phyloP scores from a whole-genome alignment of 2,329 filamentous ascomycete species.

The Aureobasidium vineae region DNA sequence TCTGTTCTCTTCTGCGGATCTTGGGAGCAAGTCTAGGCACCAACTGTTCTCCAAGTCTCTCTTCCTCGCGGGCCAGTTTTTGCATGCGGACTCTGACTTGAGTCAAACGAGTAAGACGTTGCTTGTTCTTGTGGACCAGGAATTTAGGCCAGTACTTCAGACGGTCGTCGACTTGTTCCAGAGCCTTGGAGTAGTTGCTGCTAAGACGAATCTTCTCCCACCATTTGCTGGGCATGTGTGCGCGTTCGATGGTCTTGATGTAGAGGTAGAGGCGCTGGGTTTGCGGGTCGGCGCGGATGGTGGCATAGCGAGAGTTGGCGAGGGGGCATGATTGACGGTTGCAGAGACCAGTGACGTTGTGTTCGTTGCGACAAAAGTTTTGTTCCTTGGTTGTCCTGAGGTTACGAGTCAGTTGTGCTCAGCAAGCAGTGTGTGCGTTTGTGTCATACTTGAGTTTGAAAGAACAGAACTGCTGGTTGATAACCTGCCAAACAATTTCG shows the following conservation, averaged over 20 bases:
- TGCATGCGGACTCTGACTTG: conserved; percentile 81
- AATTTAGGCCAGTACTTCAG: conserved; percentile 96
- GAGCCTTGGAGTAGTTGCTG: conserved; percentile 84
- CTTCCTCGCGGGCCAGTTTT: conserved; percentile 82
- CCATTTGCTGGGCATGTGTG: conserved; percentile 83
- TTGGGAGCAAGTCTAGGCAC: conserved; percentile 92
- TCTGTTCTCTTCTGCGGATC: conserved; percentile 58
- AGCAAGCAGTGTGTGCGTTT: background rate
- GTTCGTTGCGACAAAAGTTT: conserved; percentile 89
- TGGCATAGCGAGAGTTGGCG: conserved; percentile 90
- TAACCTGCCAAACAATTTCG: conserved; percentile 96
- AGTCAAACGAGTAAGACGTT: conserved; percentile 84
- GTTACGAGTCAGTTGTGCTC: background rate
- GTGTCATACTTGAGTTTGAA: conserved; percentile 74
- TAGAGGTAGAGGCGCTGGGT: conserved; percentile 88
- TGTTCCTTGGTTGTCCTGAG: conserved; percentile 67
- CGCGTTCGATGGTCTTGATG: conserved; percentile 91
- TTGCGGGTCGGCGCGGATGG: conserved; percentile 75
- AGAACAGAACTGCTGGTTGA: conserved; percentile 91
- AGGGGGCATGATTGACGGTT: conserved; percentile 86
- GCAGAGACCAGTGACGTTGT: conserved; percentile 61
- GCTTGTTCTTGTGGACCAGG: conserved; percentile 91
- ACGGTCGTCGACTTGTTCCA: conserved; percentile 80
- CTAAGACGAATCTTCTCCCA: conserved; percentile 94
- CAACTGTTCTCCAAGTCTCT: conserved; percentile 80